Base-by-base conservation (phyloP, 495 filamentous ascomycete genomes). In the Penicillium pulvis region DNA sequence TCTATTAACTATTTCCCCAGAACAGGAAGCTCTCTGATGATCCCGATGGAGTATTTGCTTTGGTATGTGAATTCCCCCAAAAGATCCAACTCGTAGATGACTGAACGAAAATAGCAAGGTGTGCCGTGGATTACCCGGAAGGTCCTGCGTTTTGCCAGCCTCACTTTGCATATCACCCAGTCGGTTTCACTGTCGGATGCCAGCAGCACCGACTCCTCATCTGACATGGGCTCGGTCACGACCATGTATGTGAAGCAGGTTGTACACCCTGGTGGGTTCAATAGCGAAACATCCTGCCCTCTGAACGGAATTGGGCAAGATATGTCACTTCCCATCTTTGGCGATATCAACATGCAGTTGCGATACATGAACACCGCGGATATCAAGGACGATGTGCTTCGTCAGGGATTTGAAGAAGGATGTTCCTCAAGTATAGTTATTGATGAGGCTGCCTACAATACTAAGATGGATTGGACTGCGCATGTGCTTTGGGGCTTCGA, bases 401-500 rank as follows among this genome's bases (percentile, higher is more conserved):
- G 58, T 6, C 31, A 60, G 14, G 35, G 1, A 1, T 19, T 64
- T 8, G 11, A 14, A 10, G 45, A 50, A 17, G 58, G 26, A 2
- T 60, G 55, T 31, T 24, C 50, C 7, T 55, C 35, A 2, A 48
- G 35, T n/a, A 54, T 41, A 7, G 62, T 60, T 1, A 65, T 67
- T 45, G 58, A 65, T 26, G 65, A 67, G 51, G 10, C 50, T n/a
- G 61, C 65, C 23, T 23, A 51, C 4, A 62, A 68, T 33, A 8
- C 20, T 10, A 42, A 36, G 12, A 68, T 65, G 45, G 57, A 51
- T 3, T 68, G 62, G 62, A 35, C 62, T 4, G 62, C 59, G 4
- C 55, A 47, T 26, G 62, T 65, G 6, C 33, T 62, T 10, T 65
- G 62, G 65, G 59, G 56, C 16, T 68, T 68, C 51, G 62, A 68